Percentiles rank a stretch among this genome's conserved stretches.
These are phyloP conservation scores for Pythium sukuiense DNA, from an alignment of 352 stramenopile genomes.

Conservation along the genomic window DNA sequence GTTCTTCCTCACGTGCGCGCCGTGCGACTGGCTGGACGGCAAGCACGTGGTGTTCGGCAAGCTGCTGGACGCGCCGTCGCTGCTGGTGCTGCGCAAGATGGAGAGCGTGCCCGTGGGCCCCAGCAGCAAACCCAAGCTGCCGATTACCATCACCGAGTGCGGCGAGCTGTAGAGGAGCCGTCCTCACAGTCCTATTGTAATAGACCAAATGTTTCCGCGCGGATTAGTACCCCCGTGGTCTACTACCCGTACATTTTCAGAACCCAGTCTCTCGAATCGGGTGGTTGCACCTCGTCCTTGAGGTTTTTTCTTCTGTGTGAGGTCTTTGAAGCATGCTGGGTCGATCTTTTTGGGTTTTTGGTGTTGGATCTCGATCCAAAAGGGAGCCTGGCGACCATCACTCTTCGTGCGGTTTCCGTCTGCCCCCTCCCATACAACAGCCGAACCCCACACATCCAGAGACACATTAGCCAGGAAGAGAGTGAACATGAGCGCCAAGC, in stretches of 20 bases:
- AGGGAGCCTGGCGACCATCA: constrained; percentile 23
- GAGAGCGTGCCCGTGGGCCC: constrained; percentile 86
- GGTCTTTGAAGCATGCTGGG: not conserved
- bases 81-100: constrained; percentile 90
- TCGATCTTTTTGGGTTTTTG: constrained; percentile 4
- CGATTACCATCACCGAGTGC: constrained; percentile 86
- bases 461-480: constrained; percentile 19
- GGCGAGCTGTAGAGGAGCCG: constrained; percentile 72
- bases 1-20: constrained; percentile 95
- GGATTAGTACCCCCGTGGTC: not conserved
- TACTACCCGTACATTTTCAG: too few species aligned
- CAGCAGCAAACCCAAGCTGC: constrained; percentile 88
- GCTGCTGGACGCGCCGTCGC: constrained; percentile 81
- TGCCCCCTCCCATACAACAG: constrained; percentile 9
- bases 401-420: constrained; percentile 22
- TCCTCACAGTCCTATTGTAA: not conserved
- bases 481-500: constrained; percentile 66
- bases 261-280: not conserved
- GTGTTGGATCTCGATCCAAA: constrained; percentile 21
- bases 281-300: constrained; percentile 17
- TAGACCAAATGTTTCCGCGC: constrained; percentile 2
- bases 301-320: constrained; percentile 20
- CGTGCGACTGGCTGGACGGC: constrained; percentile 94
- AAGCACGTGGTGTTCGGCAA: constrained; percentile 98
- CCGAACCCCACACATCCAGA: constrained; percentile 2